Base-by-base conservation (phyloP, 257 asterid species). In the Plectranthus barbatus region DNA sequence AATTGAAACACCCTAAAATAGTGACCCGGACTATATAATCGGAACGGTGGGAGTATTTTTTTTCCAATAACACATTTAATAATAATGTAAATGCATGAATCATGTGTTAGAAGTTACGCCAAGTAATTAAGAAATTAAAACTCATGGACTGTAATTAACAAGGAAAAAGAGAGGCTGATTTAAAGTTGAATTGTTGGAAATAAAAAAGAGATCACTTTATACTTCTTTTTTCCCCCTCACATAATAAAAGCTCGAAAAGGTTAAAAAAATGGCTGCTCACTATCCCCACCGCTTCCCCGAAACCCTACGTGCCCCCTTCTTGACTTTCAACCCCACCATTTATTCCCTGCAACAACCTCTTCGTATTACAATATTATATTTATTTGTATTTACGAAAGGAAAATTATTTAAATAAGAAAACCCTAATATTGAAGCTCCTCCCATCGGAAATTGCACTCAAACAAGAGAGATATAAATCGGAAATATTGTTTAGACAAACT, bases 341-440 rank as follows among this genome's bases (percentile, higher is more conserved):
- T 74, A 84, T 66, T 74, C 77, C 78, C 47, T 64, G 67, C 89
- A 78, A 71, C 82, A 40, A 64, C 85, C 77, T 60, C 81, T 76
- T 75, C 69, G 7, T 55, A 72, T 79, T 79, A 72, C 72, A 67
- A 75, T 68, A 79, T n/a, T n/a, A 58, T 69, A 60, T 71, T 36
- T 31, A 40, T 60, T 48, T n/a, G 8, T 66, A 79, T 79, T 49
- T 37, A 74, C 73, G 5, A 40, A 62, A 31, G n/a, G n/a, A 9
- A 49, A 13, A 44, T 10, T 9, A 17, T 9, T 11, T 13, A 24
- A n/a, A 26, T 8, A 29, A 54, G 17, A n/a, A 36, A 56, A 41
- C 63, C 47, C 65, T 46, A 9, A 50, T 17, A 4, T 45, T 44
- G 40, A 1, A 26, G 3, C 55, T 62, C 45, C 60, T 36, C 47